A percentile compares a stretch with the other conserved stretches of the same genome.
These are phyloP conservation scores for Peronospora belbahrii DNA, from an alignment of 352 stramenopile genomes.

Conservation along the genomic window DNA sequence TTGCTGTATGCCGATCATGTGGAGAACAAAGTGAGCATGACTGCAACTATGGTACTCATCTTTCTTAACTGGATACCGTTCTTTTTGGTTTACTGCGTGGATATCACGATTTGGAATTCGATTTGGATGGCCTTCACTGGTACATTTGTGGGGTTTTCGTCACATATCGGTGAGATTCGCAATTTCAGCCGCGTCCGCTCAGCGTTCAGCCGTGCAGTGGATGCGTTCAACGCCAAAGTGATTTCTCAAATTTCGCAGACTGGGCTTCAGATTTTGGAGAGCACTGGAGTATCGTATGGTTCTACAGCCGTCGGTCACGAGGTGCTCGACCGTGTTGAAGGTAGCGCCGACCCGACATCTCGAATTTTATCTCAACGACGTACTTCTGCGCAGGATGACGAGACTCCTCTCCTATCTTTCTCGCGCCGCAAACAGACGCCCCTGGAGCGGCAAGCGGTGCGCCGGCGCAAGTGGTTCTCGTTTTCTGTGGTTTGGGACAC, in stretches of 20 bases:
- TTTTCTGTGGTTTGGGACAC: constrained; percentile 97
- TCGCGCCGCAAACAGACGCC: constrained; percentile 77
- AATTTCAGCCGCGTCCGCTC: constrained; percentile 85
- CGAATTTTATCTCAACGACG: constrained; percentile 24
- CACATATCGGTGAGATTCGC: constrained; percentile 94
- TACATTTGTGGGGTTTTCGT: constrained; percentile 94
- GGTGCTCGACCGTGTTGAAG: constrained; percentile 46
- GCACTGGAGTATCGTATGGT: constrained; percentile 36
- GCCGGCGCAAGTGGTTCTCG: constrained; percentile 97
- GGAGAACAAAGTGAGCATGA: constrained; percentile 76
- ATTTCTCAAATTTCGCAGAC: constrained; percentile 75
- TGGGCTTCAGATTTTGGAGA: constrained; percentile 43
- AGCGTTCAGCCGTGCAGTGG: constrained; percentile 79
- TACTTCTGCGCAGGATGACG: constrained; percentile 40
- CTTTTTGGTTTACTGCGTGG: constrained; percentile 97
- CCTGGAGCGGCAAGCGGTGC: constrained; percentile 82
- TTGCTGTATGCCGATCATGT: constrained; percentile 95
- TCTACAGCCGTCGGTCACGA: constrained; percentile 43
- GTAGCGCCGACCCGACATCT: constrained; percentile 24
- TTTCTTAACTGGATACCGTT: constrained; percentile 94
- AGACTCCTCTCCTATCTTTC: constrained; percentile 80
- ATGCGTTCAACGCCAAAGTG: constrained; percentile 83
- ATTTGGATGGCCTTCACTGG: constrained; percentile 96
- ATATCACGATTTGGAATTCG: constrained; percentile 98
- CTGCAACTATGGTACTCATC: constrained; percentile 87